Evolutionary conservation across 768 basidiomycete species (phyloP).

Genomic region (Agrocybe pediades): DNA sequence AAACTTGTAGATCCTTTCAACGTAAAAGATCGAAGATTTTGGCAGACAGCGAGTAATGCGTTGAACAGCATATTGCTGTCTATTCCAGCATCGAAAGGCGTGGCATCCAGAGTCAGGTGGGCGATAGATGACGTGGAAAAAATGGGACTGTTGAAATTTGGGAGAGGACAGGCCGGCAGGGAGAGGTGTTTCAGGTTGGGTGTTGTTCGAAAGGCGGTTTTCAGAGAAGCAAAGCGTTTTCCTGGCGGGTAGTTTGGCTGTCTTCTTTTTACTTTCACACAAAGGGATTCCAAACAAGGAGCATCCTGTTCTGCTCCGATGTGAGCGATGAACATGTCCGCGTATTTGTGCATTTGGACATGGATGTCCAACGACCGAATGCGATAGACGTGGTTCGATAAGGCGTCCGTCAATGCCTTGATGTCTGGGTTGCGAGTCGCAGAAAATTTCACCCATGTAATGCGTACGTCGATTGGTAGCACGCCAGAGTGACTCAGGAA

Average conservation of each 20-base stretch:
- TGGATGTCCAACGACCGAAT: background rate
- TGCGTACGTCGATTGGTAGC: background rate
- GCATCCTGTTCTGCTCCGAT: background rate
- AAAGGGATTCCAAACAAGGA: background rate
- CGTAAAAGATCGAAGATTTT: background rate
- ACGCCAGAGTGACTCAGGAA: background rate
- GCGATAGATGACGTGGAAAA: background rate
- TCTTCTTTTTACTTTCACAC: background rate
- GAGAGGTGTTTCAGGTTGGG: background rate
- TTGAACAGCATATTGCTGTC: background rate
- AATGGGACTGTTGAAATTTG: background rate
- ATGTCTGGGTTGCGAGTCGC: background rate
- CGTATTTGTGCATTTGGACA: background rate
- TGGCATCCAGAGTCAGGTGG: background rate
- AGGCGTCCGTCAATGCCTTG: background rate
- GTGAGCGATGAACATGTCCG: background rate
- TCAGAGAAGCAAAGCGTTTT: background rate
- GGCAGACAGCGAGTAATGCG: background rate
- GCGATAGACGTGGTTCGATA: background rate
- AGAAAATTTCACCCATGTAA: background rate
- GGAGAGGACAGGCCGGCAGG: background rate
- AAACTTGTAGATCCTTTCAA: background rate
- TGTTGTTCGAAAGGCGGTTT: background rate
- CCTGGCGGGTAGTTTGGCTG: background rate
- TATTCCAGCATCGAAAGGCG: background rate